Conservation (phyloP, 225 moss, liverwort and hornwort species). For the Straminergon stramineum region DNA sequence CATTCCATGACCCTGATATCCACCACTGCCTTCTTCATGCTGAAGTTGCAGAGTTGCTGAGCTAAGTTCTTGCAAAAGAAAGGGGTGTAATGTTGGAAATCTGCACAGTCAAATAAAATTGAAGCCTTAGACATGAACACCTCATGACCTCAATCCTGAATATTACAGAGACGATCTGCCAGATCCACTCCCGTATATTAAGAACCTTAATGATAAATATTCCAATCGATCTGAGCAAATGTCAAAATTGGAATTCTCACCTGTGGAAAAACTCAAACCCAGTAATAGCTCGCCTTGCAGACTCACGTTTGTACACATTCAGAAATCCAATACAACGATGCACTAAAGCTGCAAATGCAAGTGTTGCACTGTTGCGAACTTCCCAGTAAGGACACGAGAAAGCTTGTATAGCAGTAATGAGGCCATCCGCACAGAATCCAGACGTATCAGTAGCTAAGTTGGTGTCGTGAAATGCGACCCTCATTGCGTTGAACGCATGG, state of each 20-base stretch:
- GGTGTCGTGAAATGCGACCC: constrained; percentile 92
- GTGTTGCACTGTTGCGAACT: constrained; percentile 96
- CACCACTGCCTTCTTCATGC: constrained; percentile 34
- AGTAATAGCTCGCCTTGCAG: constrained; percentile 93
- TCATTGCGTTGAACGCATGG: constrained; percentile 87
- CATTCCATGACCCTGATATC: constrained; percentile 52
- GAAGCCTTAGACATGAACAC: not conserved
- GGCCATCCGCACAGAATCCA: constrained; percentile 95
- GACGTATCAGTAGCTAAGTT: constrained; percentile 96
- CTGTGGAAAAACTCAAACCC: constrained; percentile 99
- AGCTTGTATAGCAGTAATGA: constrained; percentile 76
- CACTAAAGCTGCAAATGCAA: constrained; percentile 88
- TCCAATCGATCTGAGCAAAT: not conserved
- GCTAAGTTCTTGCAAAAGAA: constrained; percentile 81
- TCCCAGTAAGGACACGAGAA: constrained; percentile 93
- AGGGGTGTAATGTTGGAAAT: constrained; percentile 91
- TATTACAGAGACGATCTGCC: not conserved
- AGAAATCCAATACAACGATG: constrained; percentile 94
- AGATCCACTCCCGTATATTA: not conserved
- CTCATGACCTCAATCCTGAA: not conserved
- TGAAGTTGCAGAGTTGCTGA: constrained; percentile 89
- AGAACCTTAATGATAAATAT: not conserved
- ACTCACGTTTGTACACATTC: constrained; percentile 93
- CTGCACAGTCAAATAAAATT: constrained; percentile 27
- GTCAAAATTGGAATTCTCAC: constrained; percentile 18